Base-by-base conservation (phyloP, 2,329 filamentous ascomycete species). In the Rhinocladiella mackenziei region DNA sequence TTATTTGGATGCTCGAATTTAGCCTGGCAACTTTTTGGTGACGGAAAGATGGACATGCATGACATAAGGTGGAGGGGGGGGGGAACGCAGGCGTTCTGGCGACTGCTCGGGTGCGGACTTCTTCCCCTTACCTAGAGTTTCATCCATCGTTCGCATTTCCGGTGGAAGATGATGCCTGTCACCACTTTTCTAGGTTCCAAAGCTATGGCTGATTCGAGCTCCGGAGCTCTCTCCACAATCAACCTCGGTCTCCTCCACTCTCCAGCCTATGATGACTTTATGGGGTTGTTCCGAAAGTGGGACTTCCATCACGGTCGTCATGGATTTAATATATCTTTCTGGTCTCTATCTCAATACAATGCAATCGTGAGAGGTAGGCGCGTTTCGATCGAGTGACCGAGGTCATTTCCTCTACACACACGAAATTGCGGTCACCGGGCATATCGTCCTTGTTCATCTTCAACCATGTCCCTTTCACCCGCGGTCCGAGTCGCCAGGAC, bases 401-500 rank as follows among this genome's bases (percentile, higher is more conserved):
- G n/a, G n/a, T n/a, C n/a, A n/a, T n/a, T n/a, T n/a, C n/a, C n/a
- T n/a, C n/a, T n/a, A n/a, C n/a, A n/a, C n/a, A n/a, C n/a, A n/a
- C n/a, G n/a, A n/a, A n/a, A n/a, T n/a, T n/a, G n/a, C n/a, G n/a
- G 23, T 26, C 23, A n/a, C 23, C 23, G 30, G 30, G 6, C 25
- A 31, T 5, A 34, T 23, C 11, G 34, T 26, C 23, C n/a, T 26
- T n/a, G 23, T n/a, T 26, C 23, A 26, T 26, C 28, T 39, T 13
- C 34, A 39, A 30, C 31, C 32, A 50, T 55, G 58, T 48, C 45
- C 67, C 68, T 65, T 54, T 65, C 48, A 39, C 64, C 66, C 34
- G 61, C 66, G 33, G 60, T 73, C 43, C 64, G 70, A 31, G 61
- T 72, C 45, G 67, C 69, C 33, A 66, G 68, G 25, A 67, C 69